Percentiles rank a stretch among this genome's conserved stretches.
Conservation (phyloP, 495 filamentous ascomycete species). For the Hypoxylon crocopeplum region DNA sequence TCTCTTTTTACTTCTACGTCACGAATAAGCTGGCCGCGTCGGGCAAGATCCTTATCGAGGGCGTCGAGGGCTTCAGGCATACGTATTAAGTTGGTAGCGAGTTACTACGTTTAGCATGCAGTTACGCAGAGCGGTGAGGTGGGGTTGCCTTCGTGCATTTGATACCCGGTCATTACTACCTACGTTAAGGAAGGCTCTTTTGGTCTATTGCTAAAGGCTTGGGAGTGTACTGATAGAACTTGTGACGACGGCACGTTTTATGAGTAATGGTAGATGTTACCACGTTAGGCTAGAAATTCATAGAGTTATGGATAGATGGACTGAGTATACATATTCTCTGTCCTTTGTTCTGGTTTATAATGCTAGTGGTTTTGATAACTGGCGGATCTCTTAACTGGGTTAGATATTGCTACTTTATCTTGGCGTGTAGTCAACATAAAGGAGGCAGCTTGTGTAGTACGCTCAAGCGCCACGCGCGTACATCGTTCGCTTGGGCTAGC, state of each 20-base stretch:
- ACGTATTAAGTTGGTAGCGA: constrained; percentile 48
- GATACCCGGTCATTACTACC: too few species aligned
- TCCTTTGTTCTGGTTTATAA: not conserved
- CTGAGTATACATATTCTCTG: not conserved
- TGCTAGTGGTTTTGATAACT: not conserved
- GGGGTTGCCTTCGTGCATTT: too few species aligned
- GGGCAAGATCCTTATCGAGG: constrained; percentile 61
- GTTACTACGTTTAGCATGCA: not conserved
- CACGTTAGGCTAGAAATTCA: not conserved
- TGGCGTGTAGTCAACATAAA: too few species aligned
- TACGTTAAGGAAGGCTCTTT: too few species aligned
- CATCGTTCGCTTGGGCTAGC: too few species aligned
- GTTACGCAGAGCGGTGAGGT: too few species aligned
- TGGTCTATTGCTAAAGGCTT: not conserved
- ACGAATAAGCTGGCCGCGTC: constrained; percentile 61
- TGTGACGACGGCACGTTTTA: not conserved
- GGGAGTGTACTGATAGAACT: not conserved
- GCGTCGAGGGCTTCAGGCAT: constrained; percentile 61
- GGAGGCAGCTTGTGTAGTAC: too few species aligned
- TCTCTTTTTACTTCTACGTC: constrained; percentile 67
- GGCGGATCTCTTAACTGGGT: too few species aligned
- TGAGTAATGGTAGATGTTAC: constrained; percentile 1
- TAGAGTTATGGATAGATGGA: not conserved
- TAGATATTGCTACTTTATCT: too few species aligned
- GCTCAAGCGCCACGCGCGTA: too few species aligned